phyloP scores from a whole-genome alignment of 495 filamentous ascomycete species.

The Aspergillus homomorphus region DNA sequence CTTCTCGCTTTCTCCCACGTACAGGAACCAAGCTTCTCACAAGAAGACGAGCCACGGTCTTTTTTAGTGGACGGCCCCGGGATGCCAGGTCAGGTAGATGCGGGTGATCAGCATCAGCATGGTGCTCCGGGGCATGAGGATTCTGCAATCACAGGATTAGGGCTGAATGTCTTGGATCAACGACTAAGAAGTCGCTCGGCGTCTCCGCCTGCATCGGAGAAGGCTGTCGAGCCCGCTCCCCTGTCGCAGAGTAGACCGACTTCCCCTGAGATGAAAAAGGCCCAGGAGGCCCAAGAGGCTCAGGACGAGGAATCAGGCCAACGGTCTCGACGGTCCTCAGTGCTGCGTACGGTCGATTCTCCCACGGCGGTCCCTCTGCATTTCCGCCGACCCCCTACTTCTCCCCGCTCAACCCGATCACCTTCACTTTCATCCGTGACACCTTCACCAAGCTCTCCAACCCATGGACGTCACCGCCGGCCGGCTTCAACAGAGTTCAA shows the following conservation, averaged over 20 bases:
- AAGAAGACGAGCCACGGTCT: slow-evolving; percentile 37
- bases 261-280: slow-evolving; percentile 26
- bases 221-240: slow-evolving; percentile 30
- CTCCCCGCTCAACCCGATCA: slow-evolving; percentile 34
- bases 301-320: slow-evolving; percentile 13
- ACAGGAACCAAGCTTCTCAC: slow-evolving; percentile 36
- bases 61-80: slow-evolving; percentile 53
- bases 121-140: slow-evolving; percentile 40
- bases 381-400: slow-evolving; percentile 47
- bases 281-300: slow-evolving; percentile 4
- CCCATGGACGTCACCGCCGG: slow-evolving; percentile 36
- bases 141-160: slow-evolving; percentile 20
- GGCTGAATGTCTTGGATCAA: slow-evolving; percentile 22
- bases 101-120: slow-evolving; percentile 29
- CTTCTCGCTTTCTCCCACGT: slow-evolving; percentile 32
- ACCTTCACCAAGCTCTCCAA: slow-evolving; percentile 31
- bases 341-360: slow-evolving; percentile 36
- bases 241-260: slow-evolving; percentile 38
- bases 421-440: slow-evolving; percentile 30
- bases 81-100: slow-evolving; percentile 37
- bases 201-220: slow-evolving; percentile 33
- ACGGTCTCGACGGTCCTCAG: slow-evolving; percentile 28
- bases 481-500: slow-evolving; percentile 48
- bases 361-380: slow-evolving; percentile 50
- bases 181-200: slow-evolving; percentile 39